Evolutionary conservation across 1,284 basidiomycete species (phyloP).

Genomic region (Meira nashicola): DNA sequence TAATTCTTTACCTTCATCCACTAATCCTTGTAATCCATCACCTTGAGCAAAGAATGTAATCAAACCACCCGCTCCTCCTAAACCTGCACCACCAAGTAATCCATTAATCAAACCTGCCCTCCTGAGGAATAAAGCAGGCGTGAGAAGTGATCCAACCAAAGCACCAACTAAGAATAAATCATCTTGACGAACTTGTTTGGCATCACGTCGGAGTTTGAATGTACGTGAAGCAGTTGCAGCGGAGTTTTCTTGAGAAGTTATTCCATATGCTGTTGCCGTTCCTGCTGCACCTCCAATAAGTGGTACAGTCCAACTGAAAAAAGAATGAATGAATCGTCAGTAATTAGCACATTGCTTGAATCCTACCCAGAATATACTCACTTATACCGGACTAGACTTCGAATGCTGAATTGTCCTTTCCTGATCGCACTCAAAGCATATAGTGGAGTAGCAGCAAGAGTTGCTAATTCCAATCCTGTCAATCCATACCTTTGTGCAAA

Average conservation of each 20-base stretch:
- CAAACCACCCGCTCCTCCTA: constrained; percentile 38
- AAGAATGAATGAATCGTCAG: background rate
- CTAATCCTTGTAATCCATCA: constrained; percentile 9
- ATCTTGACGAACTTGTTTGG: constrained; percentile 27
- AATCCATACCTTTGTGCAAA: constrained; percentile 26
- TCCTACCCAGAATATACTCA: constrained; percentile 4
- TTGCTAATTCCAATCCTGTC: constrained; percentile 31
- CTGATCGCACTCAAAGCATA: constrained; percentile 31
- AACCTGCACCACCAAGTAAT: constrained; percentile 40
- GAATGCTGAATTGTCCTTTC: constrained; percentile 29
- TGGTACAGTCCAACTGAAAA: constrained; percentile 34
- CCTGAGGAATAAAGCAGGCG: constrained; percentile 40
- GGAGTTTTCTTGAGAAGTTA: constrained; percentile 1
- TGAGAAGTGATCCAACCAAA: constrained; percentile 37
- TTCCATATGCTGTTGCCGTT: background rate
- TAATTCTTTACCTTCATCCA: background rate
- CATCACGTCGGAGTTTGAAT: constrained; percentile 8
- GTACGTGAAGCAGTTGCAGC: constrained; percentile 11
- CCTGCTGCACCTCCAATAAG: constrained; percentile 20
- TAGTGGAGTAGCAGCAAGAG: constrained; percentile 40
- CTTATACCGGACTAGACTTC: constrained; percentile 36
- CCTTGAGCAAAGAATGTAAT: constrained; percentile 31
- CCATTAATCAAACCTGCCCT: constrained; percentile 46
- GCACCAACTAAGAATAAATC: constrained; percentile 45
- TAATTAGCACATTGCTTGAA: background rate